Percentiles rank a stretch among this genome's conserved stretches.
Conservation (phyloP, 768 basidiomycete species). For the Leccinum truebloodii region DNA sequence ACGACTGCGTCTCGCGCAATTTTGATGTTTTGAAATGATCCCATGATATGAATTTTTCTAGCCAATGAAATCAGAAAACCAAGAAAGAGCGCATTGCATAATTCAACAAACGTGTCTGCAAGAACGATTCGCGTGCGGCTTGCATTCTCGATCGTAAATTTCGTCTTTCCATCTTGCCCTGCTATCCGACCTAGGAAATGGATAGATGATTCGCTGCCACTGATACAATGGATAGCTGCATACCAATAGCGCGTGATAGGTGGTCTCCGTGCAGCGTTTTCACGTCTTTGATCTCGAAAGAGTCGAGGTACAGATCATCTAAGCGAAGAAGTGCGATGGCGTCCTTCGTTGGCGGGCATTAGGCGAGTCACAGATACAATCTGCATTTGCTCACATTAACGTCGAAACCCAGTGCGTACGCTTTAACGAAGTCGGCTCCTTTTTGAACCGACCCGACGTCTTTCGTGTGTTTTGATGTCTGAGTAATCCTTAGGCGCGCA, state of each 20-base stretch:
- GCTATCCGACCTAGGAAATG: conserved; percentile 81
- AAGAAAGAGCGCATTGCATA: background rate
- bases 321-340: conserved; percentile 92
- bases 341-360: conserved; percentile 55
- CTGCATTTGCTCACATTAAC: conserved; percentile 67
- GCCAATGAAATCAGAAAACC: conserved; percentile 12
- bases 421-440: conserved; percentile 96
- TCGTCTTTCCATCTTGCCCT: conserved; percentile 97
- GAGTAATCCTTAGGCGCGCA: conserved; percentile 8
- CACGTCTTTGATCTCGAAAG: conserved; percentile 98
- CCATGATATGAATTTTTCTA: conserved; percentile 98
- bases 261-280: conserved; percentile 98
- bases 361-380: background rate
- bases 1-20: conserved; percentile 96
- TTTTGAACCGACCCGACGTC: conserved; percentile 93
- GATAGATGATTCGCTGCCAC: conserved; percentile 4
- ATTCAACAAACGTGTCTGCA: conserved; percentile 82
- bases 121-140: conserved; percentile 97
- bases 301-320: conserved; percentile 97
- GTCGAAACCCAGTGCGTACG: conserved; percentile 92
- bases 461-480: conserved; percentile 96
- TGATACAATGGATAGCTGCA: conserved; percentile 13
- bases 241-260: conserved; percentile 95
- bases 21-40: conserved; percentile 98
- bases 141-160: conserved; percentile 97